Evolutionary conservation across 495 filamentous ascomycete species (phyloP), one percentile per base, ranked within the genome.

Genomic region (Podospora anserina): DNA sequence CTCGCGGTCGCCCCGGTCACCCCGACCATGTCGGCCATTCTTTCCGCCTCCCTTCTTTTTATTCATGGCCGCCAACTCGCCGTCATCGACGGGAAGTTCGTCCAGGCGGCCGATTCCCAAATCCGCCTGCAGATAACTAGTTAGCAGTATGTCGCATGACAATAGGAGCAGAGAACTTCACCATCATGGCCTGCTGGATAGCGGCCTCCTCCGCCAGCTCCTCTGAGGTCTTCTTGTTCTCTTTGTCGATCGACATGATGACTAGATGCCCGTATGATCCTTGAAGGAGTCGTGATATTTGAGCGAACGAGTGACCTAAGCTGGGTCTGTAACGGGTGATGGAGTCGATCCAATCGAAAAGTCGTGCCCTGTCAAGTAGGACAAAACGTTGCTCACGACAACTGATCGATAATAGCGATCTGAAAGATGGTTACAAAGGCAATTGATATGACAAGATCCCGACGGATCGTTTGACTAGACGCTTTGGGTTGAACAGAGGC

Each of bases 41-140:
- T 49, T 49, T 49, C 13, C 49, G 62, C 28, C 32, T 20, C 58
- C 27, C 15, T 61, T 58, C 16, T 39, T 49, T 11, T 49, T 49
- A 49, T 49, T 49, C 15, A 11, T 6, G 39, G 7, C 39, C 2
- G 5, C 39, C 39, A 49, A 49, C 39, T 49, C 39, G 9, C 39
- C 39, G 54, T 71, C 64, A 2, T 71, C 69, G 19, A 73, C 6
- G 5, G 72, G 72, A 6, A 76, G 44, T 1, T 69, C 13, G 0
- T 73, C 66, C 1, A 70, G 18, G 19, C 74, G 72, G 9, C 2
- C 1, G 0, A 49, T 63, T 19, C 72, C 70, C 1, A 76, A 63
- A 30, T 76, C 74, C 30, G 63, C 70, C 74, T 75, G 20, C 13
- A 5, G n/a, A 2, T 9, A 23, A 23, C 1, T 23, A 15, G 72